Evolutionary conservation across 192 early-diverging fungal genomes (phyloP), one percentile per base, ranked within the genome.

Genomic region (Funneliformis mosseae): DNA sequence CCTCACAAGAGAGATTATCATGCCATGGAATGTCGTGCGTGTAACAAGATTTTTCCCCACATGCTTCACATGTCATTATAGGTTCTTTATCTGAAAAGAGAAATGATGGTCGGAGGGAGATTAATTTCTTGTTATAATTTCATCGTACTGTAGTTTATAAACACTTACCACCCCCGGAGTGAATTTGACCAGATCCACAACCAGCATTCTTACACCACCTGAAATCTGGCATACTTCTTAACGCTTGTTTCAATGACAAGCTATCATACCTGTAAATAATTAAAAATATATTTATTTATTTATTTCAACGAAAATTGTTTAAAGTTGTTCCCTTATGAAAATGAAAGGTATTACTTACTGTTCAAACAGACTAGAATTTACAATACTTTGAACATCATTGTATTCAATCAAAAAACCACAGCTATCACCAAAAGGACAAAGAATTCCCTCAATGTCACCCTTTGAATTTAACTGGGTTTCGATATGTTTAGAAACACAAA

Each of bases 1-100:
- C 27, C 9, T 45, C 18, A 43, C 78, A 79, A 21, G 60, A 39
- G 25, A 48, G 38, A 60, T 4, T 38, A 39, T 41, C 66, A 60
- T 59, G 78, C 38, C 60, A 63, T 42, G 78, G 78, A 10, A 50
- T 18, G 55, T 69, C 45, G 43, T 79, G 78, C 11, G 63, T 45
- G 12, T 63, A 66, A 71, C 78, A 79, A n/a, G 67, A 60, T 42
- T 39, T 50, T 42, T 27, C 5, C 9, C 23, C 21, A 28, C 78
- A 79, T 9, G 12, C 16, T 55, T 50, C 10, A 43, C 78, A 79
- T 11, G 68, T 71, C 78, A 79, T 71, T 59, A 71, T 79, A 21
- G 78, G 78, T 16, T 50, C 78, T 1, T 60, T 14, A 27, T 71
- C 78, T 79, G 21, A 55, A 18, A 16, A 55, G 18, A 21, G 21